These are phyloP conservation scores for Aspergillus sp. DNA, from an alignment of 2,329 filamentous ascomycete genomes.

Conservation along the genomic window DNA sequence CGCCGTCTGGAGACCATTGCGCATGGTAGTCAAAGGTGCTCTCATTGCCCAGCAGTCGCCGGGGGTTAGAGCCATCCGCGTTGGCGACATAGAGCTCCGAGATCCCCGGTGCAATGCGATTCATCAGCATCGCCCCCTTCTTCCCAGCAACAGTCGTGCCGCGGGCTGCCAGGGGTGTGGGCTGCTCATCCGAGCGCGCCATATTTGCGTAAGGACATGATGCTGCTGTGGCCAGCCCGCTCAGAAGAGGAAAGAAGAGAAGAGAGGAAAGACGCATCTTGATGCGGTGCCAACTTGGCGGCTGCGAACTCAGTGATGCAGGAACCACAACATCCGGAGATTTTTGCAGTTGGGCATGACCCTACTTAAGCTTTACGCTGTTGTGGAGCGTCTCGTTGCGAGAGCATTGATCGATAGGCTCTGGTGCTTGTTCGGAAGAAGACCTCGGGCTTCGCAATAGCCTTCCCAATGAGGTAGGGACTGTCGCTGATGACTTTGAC, in stretches of 20 bases:
- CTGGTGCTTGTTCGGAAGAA: not conserved
- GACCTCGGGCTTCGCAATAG: not conserved
- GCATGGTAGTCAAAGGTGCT: conserved; percentile 2
- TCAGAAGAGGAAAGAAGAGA: not conserved
- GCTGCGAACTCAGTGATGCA: not conserved
- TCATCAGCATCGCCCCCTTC: not conserved
- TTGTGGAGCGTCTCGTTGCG: not conserved
- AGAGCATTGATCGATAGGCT: not conserved
- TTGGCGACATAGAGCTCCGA: not conserved
- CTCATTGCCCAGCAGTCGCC: not conserved
- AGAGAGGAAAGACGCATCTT: not conserved
- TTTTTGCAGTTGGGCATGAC: not conserved
- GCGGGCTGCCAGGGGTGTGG: not conserved
- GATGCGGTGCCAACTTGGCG: not conserved
- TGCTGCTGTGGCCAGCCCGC: not conserved
- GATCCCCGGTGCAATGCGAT: not conserved
- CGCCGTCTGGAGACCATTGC: not conserved
- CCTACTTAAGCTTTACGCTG: not conserved
- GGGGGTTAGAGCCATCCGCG: not conserved
- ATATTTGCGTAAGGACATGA: not conserved
- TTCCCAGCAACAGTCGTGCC: not conserved
- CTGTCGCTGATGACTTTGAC: not conserved
- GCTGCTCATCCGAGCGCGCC: not conserved
- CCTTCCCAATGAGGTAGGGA: not conserved
- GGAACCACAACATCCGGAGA: not conserved